Evolutionary conservation across 2,329 filamentous ascomycete genomes (phyloP), one percentile per base, ranked within the genome.

Genomic region (Colletotrichum zoysiae): DNA sequence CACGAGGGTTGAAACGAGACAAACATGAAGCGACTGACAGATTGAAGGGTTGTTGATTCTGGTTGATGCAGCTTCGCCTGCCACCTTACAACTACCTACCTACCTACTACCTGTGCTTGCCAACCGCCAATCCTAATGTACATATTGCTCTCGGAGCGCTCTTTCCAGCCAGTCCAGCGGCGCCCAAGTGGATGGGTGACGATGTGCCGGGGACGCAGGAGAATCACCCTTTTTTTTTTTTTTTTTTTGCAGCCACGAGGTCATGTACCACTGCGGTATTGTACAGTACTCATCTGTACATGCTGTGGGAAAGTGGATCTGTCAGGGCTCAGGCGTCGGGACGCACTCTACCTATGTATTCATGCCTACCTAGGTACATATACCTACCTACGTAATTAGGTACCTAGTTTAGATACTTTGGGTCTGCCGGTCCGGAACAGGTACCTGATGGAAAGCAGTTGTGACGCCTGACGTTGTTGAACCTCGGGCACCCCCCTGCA

Each of bases 161-260:
- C 56, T 58, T 40, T 11, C 16, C 35, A 35, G 35, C 9, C 35
- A 48, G 35, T 20, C 33, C 50, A 55, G 61, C 51, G 30, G 38
- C 23, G 46, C 20, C 50, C 62, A 56, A 46, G 62, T 65, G 62
- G 62, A 35, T 30, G 62, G 62, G 48, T 44, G 62, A 56, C 23
- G 65, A 64, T 65, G 44, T 58, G 59, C 69, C 38, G 59, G 69
- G 69, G 65, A 9, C 59, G 50, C 59, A 65, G 59, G 55, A 70
- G 48, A 68, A 50, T 63, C 53, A 23, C 26, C 53, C 59, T 42
- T 18, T 12, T 14, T 33, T 68, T 53, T 59, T 42, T 18, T 12
- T 14, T 33, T 68, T 53, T 55, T 59, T 59, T 60, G 70, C 70
- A 68, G 65, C 70, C 70, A 72, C 70, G 60, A 72, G 70, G 70